Percentiles rank a stretch among this genome's conserved stretches.
Evolutionary conservation across 768 basidiomycete species (phyloP).

Genomic region (Flagelloscypha sp.): DNA sequence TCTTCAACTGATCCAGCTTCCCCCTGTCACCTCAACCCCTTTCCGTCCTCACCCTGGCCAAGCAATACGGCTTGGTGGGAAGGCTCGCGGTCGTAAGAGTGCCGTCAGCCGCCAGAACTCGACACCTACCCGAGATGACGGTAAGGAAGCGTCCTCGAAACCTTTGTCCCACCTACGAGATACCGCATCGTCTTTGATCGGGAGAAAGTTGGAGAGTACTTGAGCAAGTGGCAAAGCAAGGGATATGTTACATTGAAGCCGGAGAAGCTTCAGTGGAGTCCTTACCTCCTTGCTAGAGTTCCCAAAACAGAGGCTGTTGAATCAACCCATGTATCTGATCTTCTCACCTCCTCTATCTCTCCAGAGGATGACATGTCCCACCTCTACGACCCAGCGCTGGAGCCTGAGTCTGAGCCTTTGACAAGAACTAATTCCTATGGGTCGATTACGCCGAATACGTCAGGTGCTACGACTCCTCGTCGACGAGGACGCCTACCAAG

Average conservation of each 20-base stretch:
- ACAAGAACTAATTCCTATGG: too few relatives aligned
- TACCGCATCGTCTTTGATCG: conserved; percentile 76
- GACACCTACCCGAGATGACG: conserved; percentile 35
- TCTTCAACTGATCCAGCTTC: conserved; percentile 64
- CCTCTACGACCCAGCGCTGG: conserved; percentile 11
- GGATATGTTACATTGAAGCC: conserved; percentile 70
- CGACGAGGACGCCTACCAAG: too few relatives aligned
- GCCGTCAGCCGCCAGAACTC: conserved; percentile 58
- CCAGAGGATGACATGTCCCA: conserved; percentile 6
- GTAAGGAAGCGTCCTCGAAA: conserved; percentile 41
- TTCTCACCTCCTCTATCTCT: not conserved
- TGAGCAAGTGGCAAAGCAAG: conserved; percentile 67
- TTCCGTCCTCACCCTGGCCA: conserved; percentile 68
- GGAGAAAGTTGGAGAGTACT: conserved; percentile 52
- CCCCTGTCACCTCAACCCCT: conserved; percentile 37
- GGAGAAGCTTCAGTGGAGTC: conserved; percentile 90
- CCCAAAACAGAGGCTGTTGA: conserved; percentile 19
- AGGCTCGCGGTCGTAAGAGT: conserved; percentile 18
- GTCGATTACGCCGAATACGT: too few relatives aligned
- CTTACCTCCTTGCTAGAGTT: conserved; percentile 64
- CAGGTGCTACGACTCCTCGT: too few relatives aligned
- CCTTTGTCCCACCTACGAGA: conserved; percentile 54
- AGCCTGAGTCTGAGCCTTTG: conserved; percentile 7
- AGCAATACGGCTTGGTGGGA: conserved; percentile 65
- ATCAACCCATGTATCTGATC: conserved; percentile 1